Base-by-base conservation (phyloP, 768 basidiomycete genomes). In the Russula griseocarnosa region DNA sequence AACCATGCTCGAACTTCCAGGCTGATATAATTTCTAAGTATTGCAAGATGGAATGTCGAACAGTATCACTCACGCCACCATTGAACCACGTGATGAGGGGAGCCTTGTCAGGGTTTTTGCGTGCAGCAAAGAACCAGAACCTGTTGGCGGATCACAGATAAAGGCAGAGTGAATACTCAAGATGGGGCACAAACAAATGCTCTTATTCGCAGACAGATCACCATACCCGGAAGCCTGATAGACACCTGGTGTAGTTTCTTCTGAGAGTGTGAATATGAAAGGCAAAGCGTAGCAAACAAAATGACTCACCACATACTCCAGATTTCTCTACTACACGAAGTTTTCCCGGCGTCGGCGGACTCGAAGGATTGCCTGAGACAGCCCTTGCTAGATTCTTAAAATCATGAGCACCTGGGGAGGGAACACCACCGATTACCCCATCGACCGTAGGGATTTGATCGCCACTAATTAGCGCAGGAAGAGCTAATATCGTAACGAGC, bases 51-150 rank as follows among this genome's bases (percentile, higher is more conserved):
- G 20, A 24, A 47, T 49, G 34, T 9, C 4, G 3, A 49, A 32
- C 42, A 52, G 11, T 24, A 22, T 30, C 7, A 69, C 75, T 67
- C 61, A 78, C 76, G 11, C 76, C 76, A 34, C 85, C 86, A 71
- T 87, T 86, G 64, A 87, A 82, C 86, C 86, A 87, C 10, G 86
- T 76, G 24, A 82, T 77, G 20, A 88, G 76, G n/a, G 86, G 85
- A 0, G 85, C 85, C 0, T 77, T 84, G 30, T 79, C 79, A 0
- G 85, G 79, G 68, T 83, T 82, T 28, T 82, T 82, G 22, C 85
- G 81, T 0, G 86, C 79, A 16, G 76, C 85, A 66, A 87, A 87
- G 74, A 83, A 87, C 84, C 85, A 86, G 74, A 86, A 87, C 81
- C 85, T 85, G 57, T 50, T 13, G n/a, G 28, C 8, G 9, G 57